Evolutionary conservation across 2,329 filamentous ascomycete species (phyloP).

Genomic region (Fusarium sp.): DNA sequence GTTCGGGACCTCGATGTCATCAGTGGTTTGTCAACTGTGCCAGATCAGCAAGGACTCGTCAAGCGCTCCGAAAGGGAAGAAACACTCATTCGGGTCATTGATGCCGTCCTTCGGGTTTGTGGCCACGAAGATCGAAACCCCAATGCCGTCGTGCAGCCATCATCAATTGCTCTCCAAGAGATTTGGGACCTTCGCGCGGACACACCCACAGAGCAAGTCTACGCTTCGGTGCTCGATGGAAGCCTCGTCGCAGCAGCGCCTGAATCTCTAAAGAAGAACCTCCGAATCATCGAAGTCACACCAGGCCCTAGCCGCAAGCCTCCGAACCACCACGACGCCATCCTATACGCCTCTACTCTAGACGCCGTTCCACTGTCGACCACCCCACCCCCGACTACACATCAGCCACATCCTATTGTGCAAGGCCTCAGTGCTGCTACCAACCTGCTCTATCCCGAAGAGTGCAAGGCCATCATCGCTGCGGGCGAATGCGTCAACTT

Average conservation of each 20-base stretch:
- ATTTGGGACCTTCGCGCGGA: conserved; percentile 70
- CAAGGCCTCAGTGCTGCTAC: conserved; percentile 71
- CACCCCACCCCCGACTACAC: conserved; percentile 61
- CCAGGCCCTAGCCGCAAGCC: conserved; percentile 73
- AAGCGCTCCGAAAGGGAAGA: conserved; percentile 62
- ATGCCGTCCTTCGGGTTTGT: conserved; percentile 73
- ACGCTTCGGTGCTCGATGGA: conserved; percentile 70
- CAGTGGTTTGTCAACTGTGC: conserved; percentile 71
- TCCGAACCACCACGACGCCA: conserved; percentile 75
- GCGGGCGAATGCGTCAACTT: conserved; percentile 76
- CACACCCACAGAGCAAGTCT: conserved; percentile 60
- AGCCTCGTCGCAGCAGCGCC: conserved; percentile 63
- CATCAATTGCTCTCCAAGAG: conserved; percentile 67
- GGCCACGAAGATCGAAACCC: conserved; percentile 69
- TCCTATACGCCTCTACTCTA: conserved; percentile 72
- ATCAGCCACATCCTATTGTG: conserved; percentile 72
- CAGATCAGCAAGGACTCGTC: conserved; percentile 56
- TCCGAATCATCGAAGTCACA: conserved; percentile 73
- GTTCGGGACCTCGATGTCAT: conserved; percentile 78
- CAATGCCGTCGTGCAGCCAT: conserved; percentile 50
- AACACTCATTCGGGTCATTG: conserved; percentile 71
- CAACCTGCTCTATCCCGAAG: conserved; percentile 70
- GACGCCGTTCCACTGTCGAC: conserved; percentile 67
- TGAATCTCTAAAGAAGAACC: conserved; percentile 54
- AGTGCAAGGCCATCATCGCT: conserved; percentile 76